Evolutionary conservation across 1,139 yeast genomes (phyloP).

Genomic region (Scheffersomyces cryptocercus): DNA sequence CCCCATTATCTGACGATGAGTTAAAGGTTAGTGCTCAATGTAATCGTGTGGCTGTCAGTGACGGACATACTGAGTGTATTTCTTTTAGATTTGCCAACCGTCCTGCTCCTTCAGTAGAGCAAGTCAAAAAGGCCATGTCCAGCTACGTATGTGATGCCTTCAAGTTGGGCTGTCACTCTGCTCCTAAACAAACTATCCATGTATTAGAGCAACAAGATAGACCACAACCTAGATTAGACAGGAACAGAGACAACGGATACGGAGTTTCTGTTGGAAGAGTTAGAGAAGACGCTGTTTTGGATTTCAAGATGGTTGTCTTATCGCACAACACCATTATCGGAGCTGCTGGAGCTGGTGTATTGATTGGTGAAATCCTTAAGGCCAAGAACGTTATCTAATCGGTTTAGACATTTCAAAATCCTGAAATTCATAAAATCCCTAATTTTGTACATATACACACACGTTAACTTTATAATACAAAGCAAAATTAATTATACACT

Average conservation of each 20-base stretch:
- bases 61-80: constrained; percentile 97
- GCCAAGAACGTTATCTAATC: constrained; percentile 71
- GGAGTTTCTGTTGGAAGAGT: constrained; percentile 95
- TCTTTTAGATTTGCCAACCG: constrained; percentile 78
- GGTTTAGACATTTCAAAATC: not conserved
- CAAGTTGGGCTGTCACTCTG: constrained; percentile 78
- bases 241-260: constrained; percentile 92
- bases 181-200: constrained; percentile 90
- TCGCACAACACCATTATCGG: constrained; percentile 97
- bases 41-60: constrained; percentile 94
- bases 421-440: not conserved
- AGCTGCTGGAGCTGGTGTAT: constrained; percentile 99
- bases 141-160: constrained; percentile 86
- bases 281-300: constrained; percentile 90
- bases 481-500: not conserved
- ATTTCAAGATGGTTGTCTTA: constrained; percentile 91
- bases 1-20: constrained; percentile 65
- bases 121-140: constrained; percentile 67
- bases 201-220: constrained; percentile 89
- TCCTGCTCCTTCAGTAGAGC: constrained; percentile 83
- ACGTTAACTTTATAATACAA: no score
- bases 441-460: no score
- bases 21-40: constrained; percentile 93
- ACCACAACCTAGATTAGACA: constrained; percentile 97
- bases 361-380: constrained; percentile 86